phyloP scores from a whole-genome alignment of 768 basidiomycete species.

The Leucocoprinus leucothites region DNA sequence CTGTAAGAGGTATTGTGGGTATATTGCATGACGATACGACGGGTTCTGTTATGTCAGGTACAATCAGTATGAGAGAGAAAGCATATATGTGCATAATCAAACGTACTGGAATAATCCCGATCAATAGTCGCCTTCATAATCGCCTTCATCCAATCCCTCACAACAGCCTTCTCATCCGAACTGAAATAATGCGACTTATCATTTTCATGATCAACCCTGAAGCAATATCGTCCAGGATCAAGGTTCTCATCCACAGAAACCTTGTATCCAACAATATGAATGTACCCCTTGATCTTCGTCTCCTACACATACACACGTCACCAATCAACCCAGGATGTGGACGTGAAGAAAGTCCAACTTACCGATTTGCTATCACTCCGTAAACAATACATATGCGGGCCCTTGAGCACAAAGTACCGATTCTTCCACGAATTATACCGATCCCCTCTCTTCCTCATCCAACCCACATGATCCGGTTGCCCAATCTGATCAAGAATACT shows the following conservation, averaged over 20 bases:
- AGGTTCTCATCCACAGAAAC: conserved; percentile 94
- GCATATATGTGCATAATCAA: background rate
- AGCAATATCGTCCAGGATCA: too few relatives aligned
- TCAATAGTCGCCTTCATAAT: conserved; percentile 98
- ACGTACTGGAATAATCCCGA: conserved; percentile 86
- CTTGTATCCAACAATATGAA: conserved; percentile 88
- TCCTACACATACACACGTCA: conserved; percentile 47
- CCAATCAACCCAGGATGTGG: background rate
- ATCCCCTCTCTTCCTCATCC: conserved; percentile 96
- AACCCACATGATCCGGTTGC: conserved; percentile 83
- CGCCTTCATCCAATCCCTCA: conserved; percentile 99
- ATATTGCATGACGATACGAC: conserved; percentile 97
- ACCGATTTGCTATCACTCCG: conserved; percentile 66
- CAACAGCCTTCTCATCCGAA: too few relatives aligned
- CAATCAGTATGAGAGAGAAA: conserved; percentile 14
- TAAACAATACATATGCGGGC: conserved; percentile 85
- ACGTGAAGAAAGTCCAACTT: conserved; percentile 25
- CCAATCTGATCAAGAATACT: conserved; percentile 91
- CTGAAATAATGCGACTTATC: conserved; percentile 91
- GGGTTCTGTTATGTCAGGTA: conserved; percentile 51
- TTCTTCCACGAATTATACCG: conserved; percentile 91
- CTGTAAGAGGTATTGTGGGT: conserved; percentile 90
- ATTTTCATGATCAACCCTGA: conserved; percentile 86
- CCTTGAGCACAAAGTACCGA: conserved; percentile 91
- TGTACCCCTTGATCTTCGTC: conserved; percentile 93